phyloP scores from a whole-genome alignment of 768 basidiomycete genomes.

The Suillus americanus region DNA sequence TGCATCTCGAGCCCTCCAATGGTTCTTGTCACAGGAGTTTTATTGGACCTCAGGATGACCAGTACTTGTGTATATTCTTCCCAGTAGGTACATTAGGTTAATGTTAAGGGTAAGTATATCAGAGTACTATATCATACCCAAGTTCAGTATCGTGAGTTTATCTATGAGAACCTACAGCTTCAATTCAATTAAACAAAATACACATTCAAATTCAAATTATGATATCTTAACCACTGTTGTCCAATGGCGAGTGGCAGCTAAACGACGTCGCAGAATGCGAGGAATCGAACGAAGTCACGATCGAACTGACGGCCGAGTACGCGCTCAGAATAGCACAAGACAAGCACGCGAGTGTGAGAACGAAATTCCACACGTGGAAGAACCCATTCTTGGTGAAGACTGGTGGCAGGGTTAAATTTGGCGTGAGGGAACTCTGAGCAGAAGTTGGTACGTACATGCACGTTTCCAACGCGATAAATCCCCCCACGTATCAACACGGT shows the following conservation, averaged over 20 bases:
- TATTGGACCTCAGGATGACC: too few relatives aligned
- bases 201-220: neutral
- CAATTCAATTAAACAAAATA: neutral
- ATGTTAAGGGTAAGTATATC: too few relatives aligned
- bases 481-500: conserved; percentile 31
- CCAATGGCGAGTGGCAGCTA: conserved; percentile 46
- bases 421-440: neutral
- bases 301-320: conserved; percentile 43
- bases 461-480: conserved; percentile 29
- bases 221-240: neutral
- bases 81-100: neutral
- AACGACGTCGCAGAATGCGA: conserved; percentile 45
- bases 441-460: conserved; percentile 22
- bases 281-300: conserved; percentile 41
- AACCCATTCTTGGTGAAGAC: conserved; percentile 27
- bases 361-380: conserved; percentile 55
- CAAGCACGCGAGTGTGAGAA: conserved; percentile 44
- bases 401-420: conserved; percentile 1
- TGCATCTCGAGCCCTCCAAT: too few relatives aligned
- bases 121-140: neutral
- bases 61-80: neutral
- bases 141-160: neutral
- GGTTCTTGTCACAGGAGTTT: too few relatives aligned
- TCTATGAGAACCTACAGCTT: neutral
- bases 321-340: conserved; percentile 49